Conservation (phyloP, 495 filamentous ascomycete species). For the Penicillium cosmopolitanum region DNA sequence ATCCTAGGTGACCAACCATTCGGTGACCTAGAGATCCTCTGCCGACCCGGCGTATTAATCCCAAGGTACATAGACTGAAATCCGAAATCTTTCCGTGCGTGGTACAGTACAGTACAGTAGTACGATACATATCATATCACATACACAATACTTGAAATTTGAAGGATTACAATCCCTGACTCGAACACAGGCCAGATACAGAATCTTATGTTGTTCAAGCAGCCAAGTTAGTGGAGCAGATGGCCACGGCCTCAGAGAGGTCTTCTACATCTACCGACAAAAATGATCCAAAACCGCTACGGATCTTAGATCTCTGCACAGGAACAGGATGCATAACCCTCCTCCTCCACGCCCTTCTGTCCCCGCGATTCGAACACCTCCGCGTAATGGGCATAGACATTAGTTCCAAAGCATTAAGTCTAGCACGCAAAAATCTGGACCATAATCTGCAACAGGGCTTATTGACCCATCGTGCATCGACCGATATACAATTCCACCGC, state of each 20-base stretch:
- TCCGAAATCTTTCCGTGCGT: too few relatives aligned
- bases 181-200: slow-evolving; percentile 60
- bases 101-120: too few relatives aligned
- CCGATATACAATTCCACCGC: slow-evolving; percentile 52
- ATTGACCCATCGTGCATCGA: slow-evolving; percentile 31
- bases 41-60: slow-evolving; percentile 77
- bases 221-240: slow-evolving; percentile 45
- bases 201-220: slow-evolving; percentile 68
- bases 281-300: slow-evolving; percentile 33
- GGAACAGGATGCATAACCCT: slow-evolving; percentile 91
- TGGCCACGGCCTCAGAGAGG: background rate
- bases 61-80: slow-evolving; percentile 58
- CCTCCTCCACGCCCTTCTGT: slow-evolving; percentile 63
- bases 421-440: slow-evolving; percentile 64
- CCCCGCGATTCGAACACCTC: slow-evolving; percentile 26
- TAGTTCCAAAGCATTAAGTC: slow-evolving; percentile 53
- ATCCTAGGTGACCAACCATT: slow-evolving; percentile 89
- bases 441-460: slow-evolving; percentile 48
- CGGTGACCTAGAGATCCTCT: slow-evolving; percentile 78
- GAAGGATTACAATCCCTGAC: too few relatives aligned
- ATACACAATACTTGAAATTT: too few relatives aligned
- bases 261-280: too few relatives aligned
- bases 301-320: slow-evolving; percentile 83
- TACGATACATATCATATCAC: too few relatives aligned
- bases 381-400: slow-evolving; percentile 47